Conservation (phyloP, 768 basidiomycete genomes). For the Rhizopogon sp. region DNA sequence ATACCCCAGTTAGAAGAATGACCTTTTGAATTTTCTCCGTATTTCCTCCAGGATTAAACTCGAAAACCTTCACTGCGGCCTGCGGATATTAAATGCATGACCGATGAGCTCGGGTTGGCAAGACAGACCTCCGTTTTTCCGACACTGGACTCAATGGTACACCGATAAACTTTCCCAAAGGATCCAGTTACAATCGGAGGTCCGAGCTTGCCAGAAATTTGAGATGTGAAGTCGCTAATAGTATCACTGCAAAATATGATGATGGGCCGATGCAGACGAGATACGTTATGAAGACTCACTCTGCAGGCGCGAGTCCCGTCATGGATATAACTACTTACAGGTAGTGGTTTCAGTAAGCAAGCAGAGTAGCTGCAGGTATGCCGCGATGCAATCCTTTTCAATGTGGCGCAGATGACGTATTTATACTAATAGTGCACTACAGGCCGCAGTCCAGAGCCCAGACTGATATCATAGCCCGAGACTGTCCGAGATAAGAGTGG, state of each 20-base stretch:
- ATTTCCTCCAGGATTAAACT: neutral
- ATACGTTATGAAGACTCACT: too few species aligned
- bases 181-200: neutral
- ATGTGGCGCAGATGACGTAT: too few species aligned
- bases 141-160: neutral
- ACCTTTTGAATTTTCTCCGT: neutral
- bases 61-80: neutral
- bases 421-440: too few species aligned
- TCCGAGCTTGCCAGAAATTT: neutral
- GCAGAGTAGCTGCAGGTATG: too few species aligned
- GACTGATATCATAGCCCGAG: too few species aligned
- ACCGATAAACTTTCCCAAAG: neutral
- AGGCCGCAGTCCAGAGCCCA: too few species aligned
- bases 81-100: neutral
- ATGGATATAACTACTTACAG: neutral
- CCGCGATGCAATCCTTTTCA: too few species aligned
- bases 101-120: too few species aligned
- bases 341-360: neutral
- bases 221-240: neutral
- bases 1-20: neutral
- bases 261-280: neutral
- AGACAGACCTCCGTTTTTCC: neutral
- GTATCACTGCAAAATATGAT: neutral
- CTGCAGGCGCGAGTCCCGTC: neutral
- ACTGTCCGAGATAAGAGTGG: too few species aligned